phyloP scores from a whole-genome alignment of 1,284 basidiomycete genomes.

The Sporisorium scitamineum region DNA sequence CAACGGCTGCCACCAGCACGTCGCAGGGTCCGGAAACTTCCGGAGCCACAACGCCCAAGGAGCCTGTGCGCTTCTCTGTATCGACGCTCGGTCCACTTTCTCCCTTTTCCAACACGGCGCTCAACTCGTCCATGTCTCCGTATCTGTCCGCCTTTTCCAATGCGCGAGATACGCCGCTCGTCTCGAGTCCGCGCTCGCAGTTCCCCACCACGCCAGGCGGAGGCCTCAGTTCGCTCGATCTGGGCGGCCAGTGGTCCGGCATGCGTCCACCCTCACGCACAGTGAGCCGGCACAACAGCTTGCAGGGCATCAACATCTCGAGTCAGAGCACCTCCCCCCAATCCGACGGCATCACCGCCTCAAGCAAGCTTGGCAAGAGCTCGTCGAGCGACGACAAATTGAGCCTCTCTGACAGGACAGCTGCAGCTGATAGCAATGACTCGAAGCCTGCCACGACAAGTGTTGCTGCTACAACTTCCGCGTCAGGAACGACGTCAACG shows the following conservation, averaged over 20 bases:
- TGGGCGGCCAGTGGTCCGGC: constrained; percentile 50
- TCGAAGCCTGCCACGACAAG: constrained; percentile 9
- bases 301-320: constrained; percentile 42
- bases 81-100: constrained; percentile 60
- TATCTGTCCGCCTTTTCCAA: constrained; percentile 68
- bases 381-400: constrained; percentile 42
- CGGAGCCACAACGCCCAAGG: constrained; percentile 48
- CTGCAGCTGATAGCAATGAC: constrained; percentile 7
- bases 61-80: constrained; percentile 62
- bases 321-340: constrained; percentile 40
- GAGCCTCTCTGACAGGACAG: constrained; percentile 19
- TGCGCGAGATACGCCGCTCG: constrained; percentile 65
- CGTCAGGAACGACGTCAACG: constrained; percentile 10
- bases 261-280: constrained; percentile 50
- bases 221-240: constrained; percentile 35
- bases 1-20: constrained; percentile 20
- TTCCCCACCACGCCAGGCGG: constrained; percentile 37
- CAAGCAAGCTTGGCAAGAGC: constrained; percentile 31
- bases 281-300: constrained; percentile 50
- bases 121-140: constrained; percentile 65
- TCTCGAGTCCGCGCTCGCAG: constrained; percentile 56
- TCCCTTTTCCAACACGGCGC: constrained; percentile 65
- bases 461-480: constrained; percentile 12
- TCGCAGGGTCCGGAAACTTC: constrained; percentile 34
- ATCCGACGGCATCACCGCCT: constrained; percentile 27